Conservation (phyloP, 2,329 filamentous ascomycete species). For the Nemania sp. region DNA sequence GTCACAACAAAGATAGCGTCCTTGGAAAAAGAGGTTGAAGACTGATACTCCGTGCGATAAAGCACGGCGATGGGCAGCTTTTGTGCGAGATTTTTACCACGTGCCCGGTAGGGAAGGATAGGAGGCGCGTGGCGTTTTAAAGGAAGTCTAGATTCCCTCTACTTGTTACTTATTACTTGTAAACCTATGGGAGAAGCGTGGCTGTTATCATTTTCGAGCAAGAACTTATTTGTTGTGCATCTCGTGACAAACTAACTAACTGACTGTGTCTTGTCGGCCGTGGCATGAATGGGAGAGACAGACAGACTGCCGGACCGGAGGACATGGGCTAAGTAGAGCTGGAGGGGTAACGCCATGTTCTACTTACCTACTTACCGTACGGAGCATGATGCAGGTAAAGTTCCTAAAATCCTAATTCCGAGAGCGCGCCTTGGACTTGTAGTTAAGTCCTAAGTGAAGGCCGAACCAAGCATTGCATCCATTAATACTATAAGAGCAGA, state of each 20-base stretch:
- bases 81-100: constrained; percentile 2
- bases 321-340: no score
- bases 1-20: constrained; percentile 26
- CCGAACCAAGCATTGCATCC: not conserved
- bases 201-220: no score
- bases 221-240: no score
- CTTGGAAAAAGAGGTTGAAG: not conserved
- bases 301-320: not conserved
- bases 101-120: not conserved
- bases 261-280: not conserved
- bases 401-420: constrained; percentile 31
- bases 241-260: no score
- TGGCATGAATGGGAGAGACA: not conserved
- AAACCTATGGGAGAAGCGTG: no score
- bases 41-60: not conserved
- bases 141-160: not conserved
- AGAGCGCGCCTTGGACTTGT: not conserved
- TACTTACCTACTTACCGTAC: no score
- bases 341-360: constrained; percentile 18
- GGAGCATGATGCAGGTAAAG: constrained; percentile 18
- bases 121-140: constrained; percentile 18
- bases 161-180: constrained; percentile 1
- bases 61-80: constrained; percentile 2
- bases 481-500: constrained; percentile 3
- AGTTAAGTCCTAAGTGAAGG: not conserved